Evolutionary conservation across 192 early-diverging fungal species (phyloP), one percentile per base, ranked within the genome.

Genomic region (Dispira simplex): DNA sequence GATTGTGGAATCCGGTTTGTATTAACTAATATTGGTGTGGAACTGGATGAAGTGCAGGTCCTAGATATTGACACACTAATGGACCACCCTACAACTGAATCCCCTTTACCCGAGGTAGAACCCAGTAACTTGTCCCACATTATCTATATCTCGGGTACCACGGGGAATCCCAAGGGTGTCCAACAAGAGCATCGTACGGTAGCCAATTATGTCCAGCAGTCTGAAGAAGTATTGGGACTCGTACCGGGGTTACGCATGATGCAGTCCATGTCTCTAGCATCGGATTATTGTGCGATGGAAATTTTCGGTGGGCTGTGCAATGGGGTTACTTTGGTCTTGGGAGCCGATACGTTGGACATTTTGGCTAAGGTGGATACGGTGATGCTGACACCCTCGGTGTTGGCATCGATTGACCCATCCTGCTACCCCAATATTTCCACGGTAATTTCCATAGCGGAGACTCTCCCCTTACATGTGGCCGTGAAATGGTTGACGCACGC

Each of bases 121-220:
- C 59, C 44, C 32, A 43, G 3, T 27, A 32, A 58, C 26, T 26
- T 58, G 11, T n/a, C 56, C 20, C 43, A 27, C 16, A n/a, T 58
- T 12, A 43, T 58, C 10, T 58, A 58, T 8, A 58, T 26, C 5
- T 58, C 56, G 56, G 56, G 56, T 18, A 26, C 56, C 20, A 58
- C 56, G 20, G 56, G 56, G 18, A 26, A 43, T 26, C 56, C 56
- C 21, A 58, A 58, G 56, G 51, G 51, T 26, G 51, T 53, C 51
- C 20, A 25, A 18, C 20, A 20, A 20, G 51, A 53, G 18, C 51
- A 53, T n/a, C 51, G 51, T n/a, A 9, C 51, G 1, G 51, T 26
- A 11, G 51, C 51, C 51, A 53, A 53, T 26, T 26, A 53, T 3
- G 20, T 53, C 18, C 11, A n/a, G 18, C 51, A 53, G 3, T 9